A percentile compares a stretch with the other conserved stretches of the same genome.
Conservation (phyloP, 352 stramenopile genomes). For the Globisporangium perplexum region DNA sequence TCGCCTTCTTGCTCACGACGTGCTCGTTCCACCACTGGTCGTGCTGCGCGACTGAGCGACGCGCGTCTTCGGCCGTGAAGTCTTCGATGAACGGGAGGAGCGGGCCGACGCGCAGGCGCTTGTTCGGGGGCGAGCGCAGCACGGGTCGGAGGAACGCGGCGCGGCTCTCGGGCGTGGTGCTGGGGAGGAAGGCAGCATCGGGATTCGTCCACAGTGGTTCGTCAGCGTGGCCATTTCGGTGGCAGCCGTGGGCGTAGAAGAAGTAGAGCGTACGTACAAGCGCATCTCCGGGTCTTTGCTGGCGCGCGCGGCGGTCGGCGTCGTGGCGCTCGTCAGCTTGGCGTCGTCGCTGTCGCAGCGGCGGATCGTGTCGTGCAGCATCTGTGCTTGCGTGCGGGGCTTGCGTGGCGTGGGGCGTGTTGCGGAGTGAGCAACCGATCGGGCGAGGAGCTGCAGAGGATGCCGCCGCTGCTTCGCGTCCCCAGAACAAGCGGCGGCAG, state of each 20-base stretch:
- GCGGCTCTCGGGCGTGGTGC: constrained; percentile 14
- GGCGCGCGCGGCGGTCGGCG: not conserved
- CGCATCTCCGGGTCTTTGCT: not conserved
- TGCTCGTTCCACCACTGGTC: constrained; percentile 4
- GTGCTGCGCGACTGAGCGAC: constrained; percentile 12
- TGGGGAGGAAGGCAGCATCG: not conserved
- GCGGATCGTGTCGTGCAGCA: constrained; percentile 5
- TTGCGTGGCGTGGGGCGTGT: not conserved
- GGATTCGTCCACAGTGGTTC: not conserved
- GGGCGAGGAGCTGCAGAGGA: not conserved
- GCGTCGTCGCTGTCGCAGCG: not conserved
- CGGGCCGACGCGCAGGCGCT: constrained; percentile 16
- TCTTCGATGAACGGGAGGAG: constrained; percentile 26
- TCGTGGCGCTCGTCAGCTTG: not conserved
- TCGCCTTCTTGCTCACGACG: constrained; percentile 19
- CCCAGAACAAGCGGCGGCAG: not conserved
- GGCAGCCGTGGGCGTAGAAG: not conserved
- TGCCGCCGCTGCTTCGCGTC: not conserved
- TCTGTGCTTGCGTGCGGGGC: not conserved
- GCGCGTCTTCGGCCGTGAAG: constrained; percentile 19
- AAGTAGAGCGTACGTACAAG: not conserved
- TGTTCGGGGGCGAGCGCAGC: constrained; percentile 7
- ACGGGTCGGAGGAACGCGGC: constrained; percentile 10
- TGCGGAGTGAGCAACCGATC: not conserved
- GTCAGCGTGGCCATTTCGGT: not conserved